Base-by-base conservation (phyloP, 2,329 filamentous ascomycete genomes). In the Sporothrix globosa region DNA sequence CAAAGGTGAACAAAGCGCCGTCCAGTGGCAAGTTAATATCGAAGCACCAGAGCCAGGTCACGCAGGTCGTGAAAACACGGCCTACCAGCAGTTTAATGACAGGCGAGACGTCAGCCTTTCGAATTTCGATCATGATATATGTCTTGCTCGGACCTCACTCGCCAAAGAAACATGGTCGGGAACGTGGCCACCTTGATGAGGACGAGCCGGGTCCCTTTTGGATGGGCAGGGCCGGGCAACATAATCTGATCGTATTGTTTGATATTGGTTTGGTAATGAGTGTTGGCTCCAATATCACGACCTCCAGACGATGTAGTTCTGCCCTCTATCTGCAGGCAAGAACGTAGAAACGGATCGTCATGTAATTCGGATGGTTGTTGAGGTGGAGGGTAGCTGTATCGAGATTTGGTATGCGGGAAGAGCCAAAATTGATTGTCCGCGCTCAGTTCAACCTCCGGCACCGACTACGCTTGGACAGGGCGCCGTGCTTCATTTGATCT, bases 11-110 rank as follows among this genome's bases (percentile, higher is more conserved):
- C 6, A 76, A 75, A 17, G 77, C 75, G 27, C 69, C 78, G 10
- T 80, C 80, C 27, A 81, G 75, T 19, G 79, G 79, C 30, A 81
- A 74, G 73, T 82, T 81, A 74, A 81, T 78, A 65, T 80, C 81
- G 72, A 82, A 81, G 58, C 79, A 80, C 74, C 80, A 81, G 13
- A 79, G 74, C 79, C 79, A 81, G 4, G 77, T 78, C 17, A 80
- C 78, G 9, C 70, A 30, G 1, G 76, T 76, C 1, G 80, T 81
- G 72, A 81, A 80, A 1, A 77, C 79, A 24, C 80, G 80, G n/a
- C 80, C 80, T 0, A 82, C 74, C 4, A 81, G 75, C 10, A 80
- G 80, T 0, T 79, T 79, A 4, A 80, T 70, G 30, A 80, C 76
- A 4, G 77, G 78, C 6, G 78, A 76, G 11, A 6, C 34, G 7